phyloP scores from a whole-genome alignment of 1,139 yeast species.

The Hyphopichia pseudoburtonii region DNA sequence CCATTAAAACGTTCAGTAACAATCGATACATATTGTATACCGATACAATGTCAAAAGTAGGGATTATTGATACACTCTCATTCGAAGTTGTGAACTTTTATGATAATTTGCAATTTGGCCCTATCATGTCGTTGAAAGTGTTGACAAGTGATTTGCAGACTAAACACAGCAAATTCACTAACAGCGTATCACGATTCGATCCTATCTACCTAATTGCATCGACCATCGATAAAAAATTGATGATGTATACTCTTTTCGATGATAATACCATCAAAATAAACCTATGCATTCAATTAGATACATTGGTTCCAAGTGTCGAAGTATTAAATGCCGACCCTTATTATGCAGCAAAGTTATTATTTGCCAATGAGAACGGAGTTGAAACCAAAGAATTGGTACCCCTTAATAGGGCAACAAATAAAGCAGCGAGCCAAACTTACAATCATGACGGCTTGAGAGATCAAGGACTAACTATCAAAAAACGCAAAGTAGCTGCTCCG shows the following conservation, averaged over 20 bases:
- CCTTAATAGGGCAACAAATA: too few relatives aligned
- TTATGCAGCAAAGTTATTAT: background rate
- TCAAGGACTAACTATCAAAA: too few relatives aligned
- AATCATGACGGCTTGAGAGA: too few relatives aligned
- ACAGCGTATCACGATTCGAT: conserved; percentile 13
- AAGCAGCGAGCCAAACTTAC: too few relatives aligned
- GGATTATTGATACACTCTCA: conserved; percentile 24
- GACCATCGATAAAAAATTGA: conserved; percentile 21
- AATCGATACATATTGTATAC: conserved; percentile 22
- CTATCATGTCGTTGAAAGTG: conserved; percentile 18
- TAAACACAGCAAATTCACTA: conserved; percentile 6
- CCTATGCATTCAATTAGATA: conserved; percentile 11
- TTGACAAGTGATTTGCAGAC: conserved; percentile 5
- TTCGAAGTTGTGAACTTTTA: conserved; percentile 19
- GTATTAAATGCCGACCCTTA: conserved; percentile 3
- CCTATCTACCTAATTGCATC: conserved; percentile 26
- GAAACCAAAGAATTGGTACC: too few relatives aligned
- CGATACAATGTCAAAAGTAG: conserved; percentile 35
- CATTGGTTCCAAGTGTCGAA: conserved; percentile 9
- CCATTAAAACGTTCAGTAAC: conserved; percentile 18
- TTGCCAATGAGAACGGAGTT: background rate
- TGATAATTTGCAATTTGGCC: conserved; percentile 29
- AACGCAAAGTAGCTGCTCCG: too few relatives aligned
- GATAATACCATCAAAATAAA: conserved; percentile 14
- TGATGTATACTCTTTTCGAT: conserved; percentile 26